These are phyloP conservation scores for Perilla frutescens DNA, from an alignment of 257 asterid genomes.

Conservation along the genomic window DNA sequence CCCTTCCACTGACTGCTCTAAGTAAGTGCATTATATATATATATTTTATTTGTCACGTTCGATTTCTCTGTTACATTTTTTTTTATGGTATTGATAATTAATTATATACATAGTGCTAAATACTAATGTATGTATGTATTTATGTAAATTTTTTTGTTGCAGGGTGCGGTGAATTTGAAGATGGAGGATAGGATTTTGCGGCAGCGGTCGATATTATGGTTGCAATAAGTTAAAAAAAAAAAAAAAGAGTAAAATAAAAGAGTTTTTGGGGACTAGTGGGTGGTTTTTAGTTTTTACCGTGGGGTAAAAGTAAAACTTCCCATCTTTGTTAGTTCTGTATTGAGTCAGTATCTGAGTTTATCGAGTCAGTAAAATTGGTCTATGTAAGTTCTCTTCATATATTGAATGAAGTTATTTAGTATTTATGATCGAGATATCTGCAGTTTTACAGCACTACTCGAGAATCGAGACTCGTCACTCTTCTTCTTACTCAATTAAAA, in stretches of 20 bases:
- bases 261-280: constrained; percentile 4
- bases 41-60: background rate
- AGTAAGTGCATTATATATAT: constrained; percentile 32
- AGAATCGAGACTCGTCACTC: too few relatives aligned
- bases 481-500: too few relatives aligned
- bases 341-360: constrained; percentile 1
- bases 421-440: too few relatives aligned
- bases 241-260: background rate
- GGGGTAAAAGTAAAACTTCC: constrained; percentile 23
- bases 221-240: background rate
- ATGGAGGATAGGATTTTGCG: constrained; percentile 6
- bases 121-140: background rate
- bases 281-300: constrained; percentile 14
- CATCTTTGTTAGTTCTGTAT: background rate
- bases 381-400: constrained; percentile 7
- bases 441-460: too few relatives aligned
- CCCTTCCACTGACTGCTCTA: constrained; percentile 62
- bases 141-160: constrained; percentile 3
- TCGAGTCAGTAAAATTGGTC: constrained; percentile 17
- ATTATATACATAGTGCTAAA: background rate
- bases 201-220: background rate
- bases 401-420: background rate
- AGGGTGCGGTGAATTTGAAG: constrained; percentile 38
- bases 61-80: background rate
- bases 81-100: too few relatives aligned